Evolutionary conservation across 163 green algal genomes (phyloP), one percentile per base, ranked within the genome.

Genomic region (Volvox carteri): DNA sequence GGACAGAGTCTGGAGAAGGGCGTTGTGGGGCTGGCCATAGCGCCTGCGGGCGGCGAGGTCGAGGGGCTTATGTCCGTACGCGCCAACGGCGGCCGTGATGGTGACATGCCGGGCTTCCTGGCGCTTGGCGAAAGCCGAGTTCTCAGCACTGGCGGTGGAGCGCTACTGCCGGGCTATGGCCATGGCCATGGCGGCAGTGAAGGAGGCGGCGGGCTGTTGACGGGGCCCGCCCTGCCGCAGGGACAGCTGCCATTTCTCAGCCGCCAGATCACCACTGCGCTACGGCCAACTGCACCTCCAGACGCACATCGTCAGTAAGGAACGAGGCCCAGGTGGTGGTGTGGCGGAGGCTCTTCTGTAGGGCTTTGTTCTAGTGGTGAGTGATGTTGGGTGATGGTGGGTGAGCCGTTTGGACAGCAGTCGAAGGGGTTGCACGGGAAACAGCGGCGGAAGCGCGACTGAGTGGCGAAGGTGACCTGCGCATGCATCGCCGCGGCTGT

Each of bases 231-330:
- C 18, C 37, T 50, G 76, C 76, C 28, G 35, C 76, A 85, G 21
- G 37, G 25, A 19, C 39, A 62, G 78, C 54, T 39, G 54, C 37
- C 76, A 50, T 75, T 75, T 54, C 54, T 42, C 8, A 72, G 62
- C 0, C 80, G 80, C 6, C 80, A 87, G 80, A 33, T 87, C 80
- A 87, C 80, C 21, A 87, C 80, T n/a, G 33, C 80, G 11, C 42
- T 87, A 5, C 46, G 62, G 18, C 80, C 62, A 44, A 44, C 62
- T 9, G 62, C 58, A 9, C 41, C 80, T 12, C 30, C 44, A 11
- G 80, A 78, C 44, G 3, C 33, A 8, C 75, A 56, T 37, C 41
- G 56, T 9, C 25, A 37, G 23, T 58, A 58, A 58, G 14, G 12
- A 58, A 14, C 48, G 48, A 11, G 48, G 48, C n/a, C n/a, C n/a